Conservation (phyloP, 2,329 filamentous ascomycete species). For the Fusarium nisikadoi region DNA sequence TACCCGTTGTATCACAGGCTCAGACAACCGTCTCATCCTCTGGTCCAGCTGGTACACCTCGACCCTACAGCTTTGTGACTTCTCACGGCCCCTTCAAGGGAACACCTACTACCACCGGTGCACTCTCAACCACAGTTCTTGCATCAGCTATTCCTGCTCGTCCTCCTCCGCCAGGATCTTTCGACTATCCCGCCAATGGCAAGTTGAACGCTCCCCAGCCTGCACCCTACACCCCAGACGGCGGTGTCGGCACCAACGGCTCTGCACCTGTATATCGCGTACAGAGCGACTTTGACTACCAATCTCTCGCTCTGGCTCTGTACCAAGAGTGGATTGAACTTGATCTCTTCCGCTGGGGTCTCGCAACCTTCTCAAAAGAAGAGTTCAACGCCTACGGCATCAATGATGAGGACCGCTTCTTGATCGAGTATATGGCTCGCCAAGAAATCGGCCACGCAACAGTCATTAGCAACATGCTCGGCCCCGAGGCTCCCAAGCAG, state of each 20-base stretch:
- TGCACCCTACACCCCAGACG: slow-evolving; percentile 76
- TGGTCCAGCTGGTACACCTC: slow-evolving; percentile 41
- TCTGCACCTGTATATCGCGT: slow-evolving; percentile 79
- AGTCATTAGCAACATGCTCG: slow-evolving; percentile 80
- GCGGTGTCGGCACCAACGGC: slow-evolving; percentile 83
- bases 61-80: slow-evolving; percentile 66
- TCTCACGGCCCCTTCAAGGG: slow-evolving; percentile 77
- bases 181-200: slow-evolving; percentile 78
- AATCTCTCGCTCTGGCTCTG: slow-evolving; percentile 77
- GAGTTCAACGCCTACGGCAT: slow-evolving; percentile 78
- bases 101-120: slow-evolving; percentile 74
- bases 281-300: slow-evolving; percentile 84
- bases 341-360: slow-evolving; percentile 81
- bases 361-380: slow-evolving; percentile 73
- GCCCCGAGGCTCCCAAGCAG: slow-evolving; percentile 73
- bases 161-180: slow-evolving; percentile 69
- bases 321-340: slow-evolving; percentile 90
- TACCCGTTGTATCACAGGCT: slow-evolving; percentile 50
- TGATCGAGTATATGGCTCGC: slow-evolving; percentile 80
- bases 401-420: slow-evolving; percentile 72
- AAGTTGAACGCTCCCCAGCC: slow-evolving; percentile 73
- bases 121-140: slow-evolving; percentile 67
- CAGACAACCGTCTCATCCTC: slow-evolving; percentile 50
- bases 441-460: slow-evolving; percentile 84
- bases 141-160: slow-evolving; percentile 67